Evolutionary conservation across 305 asterid species (phyloP), one percentile per base, ranked within the genome.

Genomic region (Solanum aculeatissimum): DNA sequence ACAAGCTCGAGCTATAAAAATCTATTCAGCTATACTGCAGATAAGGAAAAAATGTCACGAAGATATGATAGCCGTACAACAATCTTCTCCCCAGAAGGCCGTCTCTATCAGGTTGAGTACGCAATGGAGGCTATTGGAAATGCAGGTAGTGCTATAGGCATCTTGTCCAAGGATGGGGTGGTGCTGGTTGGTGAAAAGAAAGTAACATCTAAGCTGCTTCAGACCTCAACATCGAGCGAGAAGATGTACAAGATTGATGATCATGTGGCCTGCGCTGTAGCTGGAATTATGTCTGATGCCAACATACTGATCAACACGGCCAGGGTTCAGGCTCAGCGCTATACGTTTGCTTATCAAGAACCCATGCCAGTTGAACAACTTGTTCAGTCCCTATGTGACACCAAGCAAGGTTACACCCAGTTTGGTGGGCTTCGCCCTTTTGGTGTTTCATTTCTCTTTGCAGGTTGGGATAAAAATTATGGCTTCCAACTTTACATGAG

Each of bases 271-370:
- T 89, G 91, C 68, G 89, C 89, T 74, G 91, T 89, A 75, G 91
- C 91, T n/a, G 91, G 89, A 42, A 89, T 89, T 12, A 87, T 89
- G 91, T 89, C 91, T 27, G 89, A 89, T 87, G 91, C 91, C 65
- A 89, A 89, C 86, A 89, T 89, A 71, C 87, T 87, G 38, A 87
- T 89, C 27, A 89, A 89, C 88, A 89, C 89, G 1, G 91, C 91
- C 7, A 87, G 91, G 88, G 88, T 87, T 74, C 91, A 89, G 80
- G 91, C 91, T 69, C 91, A 89, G 63, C 88, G 91, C 54, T 89
- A 83, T 38, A 87, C 89, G 27, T 89, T 29, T 4, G 80, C 91
- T 57, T 89, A 89, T 81, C 89, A 87, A 75, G 89, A 89, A 45
- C 89, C 91, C 4, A 89, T 87, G 89, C 89, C 91, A 7, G 91